These are phyloP conservation scores for Tanozyma kutaoensis DNA, from an alignment of 805 yeast species.

Conservation along the genomic window DNA sequence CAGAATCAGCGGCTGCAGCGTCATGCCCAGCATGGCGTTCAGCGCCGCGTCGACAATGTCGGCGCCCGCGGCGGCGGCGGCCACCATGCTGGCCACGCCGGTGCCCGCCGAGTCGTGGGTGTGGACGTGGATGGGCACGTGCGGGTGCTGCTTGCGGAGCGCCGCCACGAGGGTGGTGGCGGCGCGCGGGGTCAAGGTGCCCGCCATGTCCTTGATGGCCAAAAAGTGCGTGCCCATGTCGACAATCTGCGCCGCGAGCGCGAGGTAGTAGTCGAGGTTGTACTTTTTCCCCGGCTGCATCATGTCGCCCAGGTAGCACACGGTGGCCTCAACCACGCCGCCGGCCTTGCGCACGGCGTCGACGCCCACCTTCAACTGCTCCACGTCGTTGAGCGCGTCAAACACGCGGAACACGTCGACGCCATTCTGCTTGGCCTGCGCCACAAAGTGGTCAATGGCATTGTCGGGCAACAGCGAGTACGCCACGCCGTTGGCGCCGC, in stretches of 20 bases:
- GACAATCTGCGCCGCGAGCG: conserved; percentile 72
- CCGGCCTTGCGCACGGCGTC: conserved; percentile 97
- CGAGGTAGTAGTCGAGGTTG: conserved; percentile 80
- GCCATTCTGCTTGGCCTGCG: conserved; percentile 90
- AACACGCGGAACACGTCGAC: conserved; percentile 97
- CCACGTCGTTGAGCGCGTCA: conserved; percentile 93
- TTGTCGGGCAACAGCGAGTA: conserved; percentile 96
- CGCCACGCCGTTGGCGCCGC: conserved; percentile 99
- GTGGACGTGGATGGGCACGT: conserved; percentile 95
- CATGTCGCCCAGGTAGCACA: conserved; percentile 99
- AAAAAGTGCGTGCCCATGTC: conserved; percentile 90
- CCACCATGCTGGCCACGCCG: conserved; percentile 94
- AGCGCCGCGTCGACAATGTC: conserved; percentile 97
- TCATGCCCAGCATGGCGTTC: conserved; percentile 95
- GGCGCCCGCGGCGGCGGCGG: conserved; percentile 91
- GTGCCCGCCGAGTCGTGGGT: conserved; percentile 99
- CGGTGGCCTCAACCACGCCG: conserved; percentile 97
- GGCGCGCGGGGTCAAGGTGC: conserved; percentile 93
- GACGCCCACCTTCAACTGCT: conserved; percentile 93
- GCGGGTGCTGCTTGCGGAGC: conserved; percentile 78
- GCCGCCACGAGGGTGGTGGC: conserved; percentile 71
- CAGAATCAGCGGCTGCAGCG: conserved; percentile 93
- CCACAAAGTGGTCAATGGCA: conserved; percentile 94
- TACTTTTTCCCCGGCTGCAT: conserved; percentile 90
- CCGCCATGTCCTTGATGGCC: conserved; percentile 99